These are phyloP conservation scores for Amanita rubescens DNA, from an alignment of 768 basidiomycete species.

Conservation along the genomic window DNA sequence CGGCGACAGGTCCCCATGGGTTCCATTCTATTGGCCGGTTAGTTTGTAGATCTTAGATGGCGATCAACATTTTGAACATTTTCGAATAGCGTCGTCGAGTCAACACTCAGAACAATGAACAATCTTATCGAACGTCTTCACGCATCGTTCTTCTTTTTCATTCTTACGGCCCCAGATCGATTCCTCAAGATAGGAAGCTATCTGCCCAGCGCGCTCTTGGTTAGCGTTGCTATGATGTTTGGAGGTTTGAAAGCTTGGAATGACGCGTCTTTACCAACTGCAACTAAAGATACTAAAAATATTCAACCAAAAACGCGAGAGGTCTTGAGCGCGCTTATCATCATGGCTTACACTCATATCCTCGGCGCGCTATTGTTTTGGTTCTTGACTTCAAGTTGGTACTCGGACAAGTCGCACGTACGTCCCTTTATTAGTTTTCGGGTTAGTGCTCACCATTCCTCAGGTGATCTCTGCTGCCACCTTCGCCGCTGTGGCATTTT, in stretches of 20 bases:
- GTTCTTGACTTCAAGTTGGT: conserved; percentile 36
- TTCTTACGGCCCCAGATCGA: conserved; percentile 50
- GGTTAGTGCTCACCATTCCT: conserved; percentile 11
- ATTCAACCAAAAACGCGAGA: conserved; percentile 32
- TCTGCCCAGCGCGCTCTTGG: conserved; percentile 78
- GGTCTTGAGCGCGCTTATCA: conserved; percentile 42
- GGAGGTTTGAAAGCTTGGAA: conserved; percentile 73
- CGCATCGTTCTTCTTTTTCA: conserved; percentile 96
- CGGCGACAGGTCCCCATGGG: conserved; percentile 88
- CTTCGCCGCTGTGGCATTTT: conserved; percentile 16
- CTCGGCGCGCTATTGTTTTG: conserved; percentile 47
- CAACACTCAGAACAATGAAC: conserved; percentile 82
- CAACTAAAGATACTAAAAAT: conserved; percentile 11
- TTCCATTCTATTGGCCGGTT: conserved; percentile 90
- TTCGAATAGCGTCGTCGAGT: conserved; percentile 67
- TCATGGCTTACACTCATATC: conserved; percentile 50
- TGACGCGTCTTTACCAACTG: conserved; percentile 46
- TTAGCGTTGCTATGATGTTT: conserved; percentile 83
- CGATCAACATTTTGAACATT: conserved; percentile 9
- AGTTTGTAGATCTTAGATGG: conserved; percentile 16
- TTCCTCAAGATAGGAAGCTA: conserved; percentile 91
- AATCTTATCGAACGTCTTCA: conserved; percentile 95
- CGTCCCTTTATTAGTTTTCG: conserved; percentile 8
- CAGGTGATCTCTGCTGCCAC: conserved; percentile 22
- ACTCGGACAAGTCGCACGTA: conserved; percentile 36